These are phyloP conservation scores for Moesziomyces antarcticus DNA, from an alignment of 1,284 basidiomycete genomes.

Conservation along the genomic window DNA sequence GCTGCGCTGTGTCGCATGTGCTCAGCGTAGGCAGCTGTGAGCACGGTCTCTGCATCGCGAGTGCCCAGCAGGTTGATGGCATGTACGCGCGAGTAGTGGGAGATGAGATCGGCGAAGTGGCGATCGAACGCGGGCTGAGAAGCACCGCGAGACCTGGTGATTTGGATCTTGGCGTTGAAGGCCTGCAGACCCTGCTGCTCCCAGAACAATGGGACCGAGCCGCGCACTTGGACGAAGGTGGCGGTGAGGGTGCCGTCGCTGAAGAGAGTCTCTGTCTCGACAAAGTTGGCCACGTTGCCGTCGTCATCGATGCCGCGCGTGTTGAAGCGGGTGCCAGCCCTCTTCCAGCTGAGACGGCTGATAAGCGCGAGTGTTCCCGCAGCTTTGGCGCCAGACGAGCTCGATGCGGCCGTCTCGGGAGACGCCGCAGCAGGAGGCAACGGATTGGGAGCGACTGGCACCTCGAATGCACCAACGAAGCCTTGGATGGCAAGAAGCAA, in stretches of 20 bases:
- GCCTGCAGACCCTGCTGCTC: slow-evolving; percentile 87
- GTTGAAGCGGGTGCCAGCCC: slow-evolving; percentile 96
- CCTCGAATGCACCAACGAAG: slow-evolving; percentile 77
- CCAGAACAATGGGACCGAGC: slow-evolving; percentile 88
- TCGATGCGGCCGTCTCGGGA: slow-evolving; percentile 65
- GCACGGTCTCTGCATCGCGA: slow-evolving; percentile 83
- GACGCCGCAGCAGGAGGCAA: slow-evolving; percentile 68
- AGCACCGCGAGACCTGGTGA: slow-evolving; percentile 82
- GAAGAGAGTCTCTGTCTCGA: slow-evolving; percentile 94
- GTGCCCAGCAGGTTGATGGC: slow-evolving; percentile 65
- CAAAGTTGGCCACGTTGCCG: slow-evolving; percentile 96
- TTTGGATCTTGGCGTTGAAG: slow-evolving; percentile 59
- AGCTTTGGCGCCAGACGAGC: neutral
- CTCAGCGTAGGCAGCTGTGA: slow-evolving; percentile 79
- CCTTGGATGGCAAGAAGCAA: slow-evolving; percentile 89
- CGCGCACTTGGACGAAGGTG: slow-evolving; percentile 91
- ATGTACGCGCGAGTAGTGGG: slow-evolving; percentile 59
- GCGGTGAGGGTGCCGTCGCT: slow-evolving; percentile 84
- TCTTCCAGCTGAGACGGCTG: slow-evolving; percentile 88
- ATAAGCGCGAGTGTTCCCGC: slow-evolving; percentile 78
- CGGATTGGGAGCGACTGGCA: slow-evolving; percentile 69
- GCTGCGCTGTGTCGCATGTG: slow-evolving; percentile 54
- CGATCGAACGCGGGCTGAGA: slow-evolving; percentile 96
- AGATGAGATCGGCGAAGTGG: slow-evolving; percentile 81
- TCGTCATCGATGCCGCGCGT: slow-evolving; percentile 97